phyloP scores from a whole-genome alignment of 169 alveolate genomes.

The Perkinsus olseni region DNA sequence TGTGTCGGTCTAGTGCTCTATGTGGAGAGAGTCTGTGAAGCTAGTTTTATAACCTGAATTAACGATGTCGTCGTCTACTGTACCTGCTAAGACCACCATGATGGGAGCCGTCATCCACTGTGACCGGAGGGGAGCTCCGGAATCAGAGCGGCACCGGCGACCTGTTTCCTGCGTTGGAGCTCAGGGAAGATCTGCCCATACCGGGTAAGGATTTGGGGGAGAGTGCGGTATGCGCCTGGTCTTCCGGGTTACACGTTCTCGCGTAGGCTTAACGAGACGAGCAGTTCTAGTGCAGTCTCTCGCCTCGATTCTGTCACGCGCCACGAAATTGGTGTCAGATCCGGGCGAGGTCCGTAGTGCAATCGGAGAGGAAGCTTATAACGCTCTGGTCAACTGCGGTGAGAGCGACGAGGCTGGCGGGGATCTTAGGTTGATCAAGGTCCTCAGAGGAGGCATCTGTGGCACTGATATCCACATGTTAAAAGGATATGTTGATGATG shows the following conservation, averaged over 20 bases:
- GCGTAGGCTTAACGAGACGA: no score
- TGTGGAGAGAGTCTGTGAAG: no score
- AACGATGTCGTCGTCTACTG: no score
- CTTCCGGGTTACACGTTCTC: no score
- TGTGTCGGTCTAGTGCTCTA: not conserved
- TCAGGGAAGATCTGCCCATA: not conserved
- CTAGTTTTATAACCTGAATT: no score
- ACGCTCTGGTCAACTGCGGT: not conserved
- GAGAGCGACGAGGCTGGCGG: not conserved
- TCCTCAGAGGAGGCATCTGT: not conserved
- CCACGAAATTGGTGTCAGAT: not conserved
- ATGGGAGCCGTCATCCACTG: not conserved
- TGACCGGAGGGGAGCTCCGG: not conserved
- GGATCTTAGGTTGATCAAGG: not conserved
- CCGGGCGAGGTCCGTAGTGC: not conserved
- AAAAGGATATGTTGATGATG: not conserved
- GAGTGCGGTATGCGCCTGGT: not conserved
- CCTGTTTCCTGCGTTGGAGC: not conserved
- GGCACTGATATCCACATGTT: not conserved
- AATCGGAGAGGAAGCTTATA: not conserved
- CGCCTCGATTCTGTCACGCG: no score
- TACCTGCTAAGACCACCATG: not conserved
- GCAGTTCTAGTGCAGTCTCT: not conserved
- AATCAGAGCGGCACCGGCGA: not conserved
- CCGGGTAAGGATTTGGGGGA: not conserved